Base-by-base conservation (phyloP, 2,329 filamentous ascomycete genomes). In the Colletotrichum acutatum region DNA sequence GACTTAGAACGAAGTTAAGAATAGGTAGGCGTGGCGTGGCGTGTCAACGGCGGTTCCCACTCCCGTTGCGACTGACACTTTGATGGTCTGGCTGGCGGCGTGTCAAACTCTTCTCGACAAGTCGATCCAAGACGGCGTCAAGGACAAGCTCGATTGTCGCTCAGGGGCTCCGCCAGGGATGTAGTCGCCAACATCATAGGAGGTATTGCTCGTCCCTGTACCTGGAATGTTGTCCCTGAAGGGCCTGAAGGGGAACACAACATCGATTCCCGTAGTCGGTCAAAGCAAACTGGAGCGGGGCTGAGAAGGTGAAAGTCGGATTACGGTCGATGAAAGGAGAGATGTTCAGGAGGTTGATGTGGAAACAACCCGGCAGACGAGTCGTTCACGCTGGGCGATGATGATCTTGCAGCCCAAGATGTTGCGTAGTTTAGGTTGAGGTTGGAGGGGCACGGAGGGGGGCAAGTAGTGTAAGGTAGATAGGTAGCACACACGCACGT, bases 1-100 rank as follows among this genome's bases (percentile, higher is more conserved):
- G 46, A 22, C 52, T 30, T 30, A 56, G 32, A 61, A 46, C 37
- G n/a, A 52, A 65, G 26, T 59, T 59, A 54, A 59, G 34, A 70
- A 60, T 52, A 72, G 32, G 42, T 49, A 9, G 42, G 42, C 42
- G 42, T 19, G 42, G 34, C 49, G 46, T 63, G 11, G 65, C 37
- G 59, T 72, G 32, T 59, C 65, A 63, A 64, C 24, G 61, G 42
- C 61, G 58, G 58, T 46, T 37, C 66, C 34, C 54, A 52, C 46
- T 46, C 46, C 19, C 14, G 26, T n/a, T 66, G 30, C 54, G 32
- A 32, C 28, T 42, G 34, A 56, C 54, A 63, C 46, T 59, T 59
- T 34, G 42, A 68, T 37, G 65, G 24, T 61, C 56, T 70, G 57
- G 58, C 59, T 42, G 67, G 28, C 53, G 34, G 42, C 19, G 34